Evolutionary conservation across 495 filamentous ascomycete genomes (phyloP), one percentile per base, ranked within the genome.

Genomic region (Podospora didyma): DNA sequence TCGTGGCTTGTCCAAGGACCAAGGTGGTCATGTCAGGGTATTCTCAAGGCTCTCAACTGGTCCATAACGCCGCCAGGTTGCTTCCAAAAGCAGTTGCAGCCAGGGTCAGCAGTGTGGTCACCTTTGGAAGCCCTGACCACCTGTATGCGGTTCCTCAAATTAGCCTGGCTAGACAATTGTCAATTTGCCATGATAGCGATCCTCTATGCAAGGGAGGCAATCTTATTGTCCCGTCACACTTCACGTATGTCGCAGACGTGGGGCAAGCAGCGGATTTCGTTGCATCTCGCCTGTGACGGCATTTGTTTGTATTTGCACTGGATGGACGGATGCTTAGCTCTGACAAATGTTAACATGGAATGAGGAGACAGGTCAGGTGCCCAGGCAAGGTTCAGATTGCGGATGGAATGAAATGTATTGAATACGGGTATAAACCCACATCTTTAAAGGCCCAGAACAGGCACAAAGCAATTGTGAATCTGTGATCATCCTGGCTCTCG

Each of bases 1-100:
- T 79, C 7, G 60, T 56, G n/a, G 64, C 74, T 23, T 88, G 84
- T 59, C 83, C 85, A 1, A 70, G 76, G 37, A 85, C 82, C 47
- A 82, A 84, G 65, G 73, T 87, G 53, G 77, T 85, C n/a, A 66
- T 82, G 10, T 74, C 76, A 7, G 85, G 84, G 26, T 88, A 86
- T 62, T 83, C 79, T 1, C 83, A 86, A 60, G 81, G 77, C 16
- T 73, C 72, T 1, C 75, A 79, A 72, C 66, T 81, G 14, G 74
- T 78, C 2, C 82, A 82, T 68, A 77, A 78, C 49, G 79, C 79
- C 3, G 72, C 73, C 12, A 66, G 44, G 35, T 63, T 67, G 46
- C 63, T 80, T 12, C 61, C 61, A 26, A 56, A 72, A 0, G 56
- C 55, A 12, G 61, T 70, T 51, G 64, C 74, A 7, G 17, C 51